Conservation (phyloP, 2,329 filamentous ascomycete genomes). For the Colletotrichum horii region DNA sequence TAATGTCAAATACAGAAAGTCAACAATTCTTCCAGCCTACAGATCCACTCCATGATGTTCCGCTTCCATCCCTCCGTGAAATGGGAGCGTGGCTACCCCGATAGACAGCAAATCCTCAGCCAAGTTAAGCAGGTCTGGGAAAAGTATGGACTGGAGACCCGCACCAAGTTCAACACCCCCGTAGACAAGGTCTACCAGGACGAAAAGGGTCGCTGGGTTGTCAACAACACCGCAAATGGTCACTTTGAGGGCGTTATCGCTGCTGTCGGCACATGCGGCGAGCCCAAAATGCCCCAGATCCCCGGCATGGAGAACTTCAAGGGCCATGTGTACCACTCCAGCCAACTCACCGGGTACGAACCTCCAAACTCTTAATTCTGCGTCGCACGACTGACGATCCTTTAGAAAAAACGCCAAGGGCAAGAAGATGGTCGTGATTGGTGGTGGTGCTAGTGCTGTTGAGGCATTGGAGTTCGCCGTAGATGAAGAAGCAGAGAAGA, state of each 20-base stretch:
- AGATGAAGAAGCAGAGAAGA: constrained; percentile 67
- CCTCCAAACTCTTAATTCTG: no score
- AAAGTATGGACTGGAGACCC: constrained; percentile 71
- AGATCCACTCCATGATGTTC: constrained; percentile 89
- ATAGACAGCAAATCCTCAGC: constrained; percentile 74
- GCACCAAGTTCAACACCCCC: constrained; percentile 73
- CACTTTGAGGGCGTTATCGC: constrained; percentile 81
- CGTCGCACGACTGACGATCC: constrained; percentile 24
- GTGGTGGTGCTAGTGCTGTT: constrained; percentile 80
- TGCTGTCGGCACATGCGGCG: constrained; percentile 81
- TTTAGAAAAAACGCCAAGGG: constrained; percentile 68
- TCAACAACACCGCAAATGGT: constrained; percentile 75
- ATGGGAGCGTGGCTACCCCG: constrained; percentile 79
- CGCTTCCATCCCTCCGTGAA: constrained; percentile 82
- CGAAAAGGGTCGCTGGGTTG: constrained; percentile 72
- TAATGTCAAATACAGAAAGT: constrained; percentile 60
- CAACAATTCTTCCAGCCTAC: constrained; percentile 81
- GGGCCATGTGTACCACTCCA: constrained; percentile 77
- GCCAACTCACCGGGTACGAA: constrained; percentile 66
- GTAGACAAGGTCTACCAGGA: constrained; percentile 76
- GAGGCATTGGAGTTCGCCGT: constrained; percentile 83
- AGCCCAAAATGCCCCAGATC: constrained; percentile 74
- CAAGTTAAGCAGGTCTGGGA: constrained; percentile 78
- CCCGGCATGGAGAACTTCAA: constrained; percentile 75
- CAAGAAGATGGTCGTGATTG: constrained; percentile 79